Evolutionary conservation across 2,329 filamentous ascomycete species (phyloP).

Genomic region (Raffaelea arxii): DNA sequence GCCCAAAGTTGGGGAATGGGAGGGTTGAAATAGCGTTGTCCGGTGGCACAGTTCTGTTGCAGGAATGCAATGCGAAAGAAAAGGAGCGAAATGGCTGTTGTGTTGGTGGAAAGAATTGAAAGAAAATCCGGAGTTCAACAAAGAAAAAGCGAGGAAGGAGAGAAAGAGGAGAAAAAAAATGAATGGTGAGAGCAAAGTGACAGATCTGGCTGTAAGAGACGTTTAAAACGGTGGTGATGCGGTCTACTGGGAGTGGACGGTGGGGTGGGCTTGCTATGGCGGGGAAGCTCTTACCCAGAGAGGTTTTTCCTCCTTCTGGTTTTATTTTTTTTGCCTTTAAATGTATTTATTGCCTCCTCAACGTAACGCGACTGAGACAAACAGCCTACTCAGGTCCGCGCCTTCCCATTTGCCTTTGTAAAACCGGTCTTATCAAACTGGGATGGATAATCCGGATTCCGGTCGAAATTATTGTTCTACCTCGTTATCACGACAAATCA

Average conservation of each 20-base stretch:
- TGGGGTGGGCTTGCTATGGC: slow-evolving; percentile 3
- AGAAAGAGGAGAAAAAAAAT: not conserved
- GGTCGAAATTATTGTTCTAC: too few relatives aligned
- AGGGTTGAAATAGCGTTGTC: too few relatives aligned
- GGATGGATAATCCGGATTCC: too few relatives aligned
- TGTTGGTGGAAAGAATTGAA: not conserved
- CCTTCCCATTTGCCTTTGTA: not conserved
- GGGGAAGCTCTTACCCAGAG: slow-evolving; percentile 2
- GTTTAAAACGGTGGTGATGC: slow-evolving; percentile 13
- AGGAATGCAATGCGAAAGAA: not conserved
- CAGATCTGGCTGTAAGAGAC: not conserved
- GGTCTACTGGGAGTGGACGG: not conserved
- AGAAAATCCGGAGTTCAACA: not conserved
- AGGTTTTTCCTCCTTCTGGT: not conserved
- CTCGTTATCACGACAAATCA: too few relatives aligned
- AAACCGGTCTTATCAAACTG: too few relatives aligned
- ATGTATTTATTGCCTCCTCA: not conserved
- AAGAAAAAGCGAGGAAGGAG: not conserved
- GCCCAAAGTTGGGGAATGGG: too few relatives aligned
- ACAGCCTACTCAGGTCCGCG: slow-evolving; percentile 5
- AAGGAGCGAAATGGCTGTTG: not conserved
- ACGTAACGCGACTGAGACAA: not conserved
- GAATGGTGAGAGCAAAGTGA: not conserved
- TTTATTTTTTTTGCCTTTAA: not conserved
- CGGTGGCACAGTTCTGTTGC: too few relatives aligned